Conservation (phyloP, 2,329 filamentous ascomycete species). For the Sporothrix protearum region DNA sequence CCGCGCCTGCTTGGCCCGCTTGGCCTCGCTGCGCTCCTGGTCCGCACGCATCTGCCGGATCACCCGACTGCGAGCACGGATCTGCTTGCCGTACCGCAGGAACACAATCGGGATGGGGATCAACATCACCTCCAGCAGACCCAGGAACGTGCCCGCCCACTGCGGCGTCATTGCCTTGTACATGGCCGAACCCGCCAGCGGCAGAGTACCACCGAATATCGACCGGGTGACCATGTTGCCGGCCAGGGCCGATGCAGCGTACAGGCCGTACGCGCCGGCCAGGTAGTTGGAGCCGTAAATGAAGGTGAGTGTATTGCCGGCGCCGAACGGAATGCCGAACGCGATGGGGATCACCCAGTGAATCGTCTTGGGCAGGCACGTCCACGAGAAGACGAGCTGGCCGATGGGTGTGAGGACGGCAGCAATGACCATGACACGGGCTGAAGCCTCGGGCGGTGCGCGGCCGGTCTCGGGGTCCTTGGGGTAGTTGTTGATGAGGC, state of each 20-base stretch:
- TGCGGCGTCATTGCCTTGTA: slow-evolving; percentile 64
- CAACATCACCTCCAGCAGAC: slow-evolving; percentile 63
- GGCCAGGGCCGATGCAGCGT: slow-evolving; percentile 70
- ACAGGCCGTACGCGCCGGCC: slow-evolving; percentile 70
- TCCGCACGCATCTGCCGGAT: slow-evolving; percentile 44
- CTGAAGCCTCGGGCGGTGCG: slow-evolving; percentile 73
- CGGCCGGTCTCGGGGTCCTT: slow-evolving; percentile 72
- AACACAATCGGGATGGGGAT: slow-evolving; percentile 75
- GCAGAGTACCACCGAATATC: slow-evolving; percentile 65
- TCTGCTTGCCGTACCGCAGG: slow-evolving; percentile 53
- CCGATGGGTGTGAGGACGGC: slow-evolving; percentile 71
- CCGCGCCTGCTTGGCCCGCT: slow-evolving; percentile 31
- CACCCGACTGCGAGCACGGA: slow-evolving; percentile 46
- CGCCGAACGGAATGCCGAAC: slow-evolving; percentile 71
- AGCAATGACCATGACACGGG: slow-evolving; percentile 74
- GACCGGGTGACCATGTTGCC: slow-evolving; percentile 70
- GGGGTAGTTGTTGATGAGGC: slow-evolving; percentile 72
- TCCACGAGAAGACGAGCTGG: slow-evolving; percentile 86
- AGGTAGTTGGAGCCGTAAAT: slow-evolving; percentile 77
- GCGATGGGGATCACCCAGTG: slow-evolving; percentile 76
- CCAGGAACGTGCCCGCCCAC: slow-evolving; percentile 71
- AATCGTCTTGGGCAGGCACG: slow-evolving; percentile 69
- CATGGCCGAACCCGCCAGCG: slow-evolving; percentile 68
- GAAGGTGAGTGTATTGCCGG: slow-evolving; percentile 70
- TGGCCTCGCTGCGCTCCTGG: slow-evolving; percentile 33